Conservation (phyloP, 176 grass and related monocot genomes). For the Ensete ventricosum region DNA sequence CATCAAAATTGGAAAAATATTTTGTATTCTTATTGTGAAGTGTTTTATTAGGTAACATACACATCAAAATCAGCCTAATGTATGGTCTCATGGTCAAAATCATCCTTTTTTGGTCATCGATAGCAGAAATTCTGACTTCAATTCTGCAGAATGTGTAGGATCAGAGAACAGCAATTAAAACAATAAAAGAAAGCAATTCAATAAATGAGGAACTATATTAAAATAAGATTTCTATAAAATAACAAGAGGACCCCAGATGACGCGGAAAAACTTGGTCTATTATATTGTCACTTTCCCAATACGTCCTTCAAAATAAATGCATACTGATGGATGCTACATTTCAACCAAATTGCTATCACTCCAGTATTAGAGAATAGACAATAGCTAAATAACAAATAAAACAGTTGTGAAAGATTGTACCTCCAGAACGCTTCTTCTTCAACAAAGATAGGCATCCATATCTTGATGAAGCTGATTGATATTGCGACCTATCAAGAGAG, state of each 20-base stretch:
- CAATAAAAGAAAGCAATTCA: too few species aligned
- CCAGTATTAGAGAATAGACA: background rate
- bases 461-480: constrained; percentile 59
- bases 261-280: background rate
- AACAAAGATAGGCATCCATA: constrained; percentile 83
- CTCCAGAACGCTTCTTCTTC: constrained; percentile 84
- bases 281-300: background rate
- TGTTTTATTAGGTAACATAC: too few species aligned
- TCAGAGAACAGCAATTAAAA: too few species aligned
- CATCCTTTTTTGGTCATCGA: too few species aligned
- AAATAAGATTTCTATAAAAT: background rate
- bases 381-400: background rate
- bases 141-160: too few species aligned
- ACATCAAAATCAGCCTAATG: too few species aligned
- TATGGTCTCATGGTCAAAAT: too few species aligned
- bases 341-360: background rate
- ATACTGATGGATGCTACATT: background rate
- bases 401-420: constrained; percentile 26
- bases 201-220: too few species aligned
- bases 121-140: too few species aligned
- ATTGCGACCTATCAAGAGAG: constrained; percentile 65
- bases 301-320: background rate
- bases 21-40: too few species aligned
- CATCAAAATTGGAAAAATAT: too few species aligned
- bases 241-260: background rate